Evolutionary conservation across 305 asterid species (phyloP).

Genomic region (Fraxinus nigra): DNA sequence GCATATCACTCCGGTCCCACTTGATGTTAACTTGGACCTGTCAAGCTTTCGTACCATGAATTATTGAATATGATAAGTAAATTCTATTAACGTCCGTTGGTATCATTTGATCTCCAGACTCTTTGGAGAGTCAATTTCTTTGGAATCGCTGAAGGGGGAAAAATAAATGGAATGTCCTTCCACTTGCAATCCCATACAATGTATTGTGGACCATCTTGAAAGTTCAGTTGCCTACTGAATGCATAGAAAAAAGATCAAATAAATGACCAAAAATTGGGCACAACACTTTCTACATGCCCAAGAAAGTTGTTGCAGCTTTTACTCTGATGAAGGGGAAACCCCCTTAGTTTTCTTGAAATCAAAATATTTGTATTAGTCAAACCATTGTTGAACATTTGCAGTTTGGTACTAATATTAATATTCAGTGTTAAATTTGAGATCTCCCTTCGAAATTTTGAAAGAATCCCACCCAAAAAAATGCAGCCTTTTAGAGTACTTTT

Average conservation of each 20-base stretch:
- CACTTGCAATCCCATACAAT: neutral
- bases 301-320: neutral
- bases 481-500: neutral
- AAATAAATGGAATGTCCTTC: neutral
- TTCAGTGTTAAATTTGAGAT: neutral
- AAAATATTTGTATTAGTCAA: neutral
- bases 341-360: neutral
- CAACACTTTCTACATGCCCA: neutral
- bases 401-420: neutral
- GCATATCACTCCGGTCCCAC: neutral
- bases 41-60: neutral
- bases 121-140: neutral
- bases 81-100: neutral
- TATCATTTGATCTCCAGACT: neutral
- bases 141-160: neutral
- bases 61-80: neutral
- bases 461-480: neutral
- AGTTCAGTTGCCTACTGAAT: neutral
- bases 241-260: neutral
- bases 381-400: neutral
- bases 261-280: neutral
- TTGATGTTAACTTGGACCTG: neutral
- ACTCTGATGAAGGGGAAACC: too few species aligned
- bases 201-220: neutral
- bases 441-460: neutral